Evolutionary conservation across 1,284 basidiomycete species (phyloP).

Genomic region (Sphagnurus paluster): DNA sequence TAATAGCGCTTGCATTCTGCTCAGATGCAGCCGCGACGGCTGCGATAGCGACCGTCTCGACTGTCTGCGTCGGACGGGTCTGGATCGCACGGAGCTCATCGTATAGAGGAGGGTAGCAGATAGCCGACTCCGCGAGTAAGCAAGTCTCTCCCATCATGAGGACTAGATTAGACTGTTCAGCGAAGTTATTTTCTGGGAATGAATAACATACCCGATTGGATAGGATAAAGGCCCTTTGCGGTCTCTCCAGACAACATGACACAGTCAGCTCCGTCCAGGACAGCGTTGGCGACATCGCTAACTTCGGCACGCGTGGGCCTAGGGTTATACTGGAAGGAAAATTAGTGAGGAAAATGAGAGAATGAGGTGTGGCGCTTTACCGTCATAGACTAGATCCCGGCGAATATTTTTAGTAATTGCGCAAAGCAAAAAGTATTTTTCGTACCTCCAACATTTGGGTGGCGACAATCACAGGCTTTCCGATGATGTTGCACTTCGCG

Average conservation of each 20-base stretch:
- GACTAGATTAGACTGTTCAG: constrained; percentile 47
- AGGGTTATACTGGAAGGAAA: constrained; percentile 80
- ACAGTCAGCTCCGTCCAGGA: constrained; percentile 96
- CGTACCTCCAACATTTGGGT: constrained; percentile 98
- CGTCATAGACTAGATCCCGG: constrained; percentile 80
- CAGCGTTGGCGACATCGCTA: constrained; percentile 97
- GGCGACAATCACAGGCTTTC: constrained; percentile 98
- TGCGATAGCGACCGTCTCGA: constrained; percentile 92
- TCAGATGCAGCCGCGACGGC: constrained; percentile 94
- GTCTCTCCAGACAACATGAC: constrained; percentile 99
- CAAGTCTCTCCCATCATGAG: constrained; percentile 99
- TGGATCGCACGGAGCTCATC: constrained; percentile 84
- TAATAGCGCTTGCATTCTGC: constrained; percentile 91
- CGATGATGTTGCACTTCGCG: constrained; percentile 94
- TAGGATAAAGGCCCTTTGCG: constrained; percentile 92
- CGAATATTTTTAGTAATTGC: constrained; percentile 1
- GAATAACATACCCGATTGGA: constrained; percentile 78
- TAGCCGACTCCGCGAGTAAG: constrained; percentile 89
- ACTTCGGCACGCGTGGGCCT: constrained; percentile 96
- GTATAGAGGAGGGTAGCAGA: constrained; percentile 91
- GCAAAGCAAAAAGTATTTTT: constrained; percentile 14
- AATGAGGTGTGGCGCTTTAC: constrained; percentile 36
- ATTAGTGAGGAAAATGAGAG: constrained; percentile 16
- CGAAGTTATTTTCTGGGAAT: background rate
- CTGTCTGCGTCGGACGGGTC: constrained; percentile 86